Evolutionary conservation across 345 rosid genomes (phyloP).

Genomic region (Arabidopsis thaliana): TAIR10.1 NC_003071.7:8853501-8854000

Average conservation of each 20-base stretch:
- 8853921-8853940: conserved; percentile 39
- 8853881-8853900: conserved; percentile 33
- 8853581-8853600: background rate
- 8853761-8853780: no score
- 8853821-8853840: conserved; percentile 23
- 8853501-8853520: background rate
- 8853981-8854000: conserved; percentile 22
- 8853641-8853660: background rate
- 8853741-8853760: background rate
- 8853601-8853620: background rate
- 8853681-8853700: no score
- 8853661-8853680: background rate
- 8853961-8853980: background rate
- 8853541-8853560: background rate
- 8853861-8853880: conserved; percentile 35
- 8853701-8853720: background rate
- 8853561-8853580: background rate
- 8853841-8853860: conserved; percentile 31
- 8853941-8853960: background rate
- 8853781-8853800: background rate
- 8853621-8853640: background rate
- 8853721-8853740: conserved; percentile 6
- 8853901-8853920: conserved; percentile 42
- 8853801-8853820: background rate
- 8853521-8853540: background rate